Conservation (phyloP, 2,329 filamentous ascomycete genomes). For the Neurospora crassa region DNA sequence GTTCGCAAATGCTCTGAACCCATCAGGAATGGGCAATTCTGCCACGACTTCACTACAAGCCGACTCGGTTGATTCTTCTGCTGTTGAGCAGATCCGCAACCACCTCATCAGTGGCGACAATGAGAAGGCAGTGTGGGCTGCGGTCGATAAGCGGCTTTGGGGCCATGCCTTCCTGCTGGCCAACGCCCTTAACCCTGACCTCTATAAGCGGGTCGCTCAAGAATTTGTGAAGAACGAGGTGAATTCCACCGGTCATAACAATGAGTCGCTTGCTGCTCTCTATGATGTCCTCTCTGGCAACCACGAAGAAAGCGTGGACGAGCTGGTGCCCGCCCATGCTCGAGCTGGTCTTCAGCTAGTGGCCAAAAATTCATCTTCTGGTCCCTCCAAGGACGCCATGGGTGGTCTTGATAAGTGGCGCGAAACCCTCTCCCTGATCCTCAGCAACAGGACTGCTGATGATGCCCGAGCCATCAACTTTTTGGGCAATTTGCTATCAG, state of each 20-base stretch:
- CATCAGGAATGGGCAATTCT: slow-evolving; percentile 9
- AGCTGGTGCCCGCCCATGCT: slow-evolving; percentile 87
- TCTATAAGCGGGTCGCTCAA: slow-evolving; percentile 89
- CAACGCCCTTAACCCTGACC: slow-evolving; percentile 62
- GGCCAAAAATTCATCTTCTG: slow-evolving; percentile 56
- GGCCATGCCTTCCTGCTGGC: slow-evolving; percentile 91
- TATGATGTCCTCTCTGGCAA: slow-evolving; percentile 95
- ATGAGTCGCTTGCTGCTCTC: slow-evolving; percentile 79
- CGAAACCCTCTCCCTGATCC: slow-evolving; percentile 75
- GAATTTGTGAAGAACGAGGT: slow-evolving; percentile 96
- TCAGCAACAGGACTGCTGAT: slow-evolving; percentile 78
- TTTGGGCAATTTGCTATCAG: slow-evolving; percentile 70
- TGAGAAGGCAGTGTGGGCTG: slow-evolving; percentile 86
- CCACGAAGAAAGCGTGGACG: slow-evolving; percentile 87
- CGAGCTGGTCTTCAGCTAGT: slow-evolving; percentile 87
- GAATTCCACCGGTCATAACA: slow-evolving; percentile 67
- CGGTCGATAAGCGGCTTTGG: slow-evolving; percentile 90
- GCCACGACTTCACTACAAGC: slow-evolving; percentile 21
- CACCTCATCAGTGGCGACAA: slow-evolving; percentile 71
- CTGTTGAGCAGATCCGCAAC: slow-evolving; percentile 62
- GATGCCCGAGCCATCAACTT: slow-evolving; percentile 71
- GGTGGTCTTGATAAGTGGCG: slow-evolving; percentile 89
- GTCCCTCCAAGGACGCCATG: slow-evolving; percentile 59
- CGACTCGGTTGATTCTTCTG: slow-evolving; percentile 60
- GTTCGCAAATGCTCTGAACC: slow-evolving; percentile 12